phyloP scores from a whole-genome alignment of 345 rosid species.

The Gossypium bickii region DNA sequence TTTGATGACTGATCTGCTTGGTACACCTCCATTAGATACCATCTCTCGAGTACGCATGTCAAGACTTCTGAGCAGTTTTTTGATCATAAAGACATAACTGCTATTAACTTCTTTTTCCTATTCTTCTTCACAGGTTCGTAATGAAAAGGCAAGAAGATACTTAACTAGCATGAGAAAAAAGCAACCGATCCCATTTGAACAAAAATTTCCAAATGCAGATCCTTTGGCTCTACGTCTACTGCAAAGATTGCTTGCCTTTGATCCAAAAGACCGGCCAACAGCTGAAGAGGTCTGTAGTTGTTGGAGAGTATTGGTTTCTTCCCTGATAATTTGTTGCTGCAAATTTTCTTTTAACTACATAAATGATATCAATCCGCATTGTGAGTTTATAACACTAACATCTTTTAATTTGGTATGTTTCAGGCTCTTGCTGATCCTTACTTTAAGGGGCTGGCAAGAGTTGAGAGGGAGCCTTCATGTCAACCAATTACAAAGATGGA shows the following conservation, averaged over 20 bases:
- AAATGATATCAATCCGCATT: background rate
- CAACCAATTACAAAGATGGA: constrained; percentile 95
- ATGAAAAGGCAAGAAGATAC: constrained; percentile 92
- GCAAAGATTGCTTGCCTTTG: constrained; percentile 85
- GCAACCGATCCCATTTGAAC: constrained; percentile 59
- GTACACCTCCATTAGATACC: constrained; percentile 88
- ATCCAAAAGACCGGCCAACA: constrained; percentile 88
- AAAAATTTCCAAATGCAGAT: constrained; percentile 81
- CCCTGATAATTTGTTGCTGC: background rate
- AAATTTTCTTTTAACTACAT: background rate
- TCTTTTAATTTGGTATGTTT: constrained; percentile 14
- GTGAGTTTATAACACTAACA: background rate
- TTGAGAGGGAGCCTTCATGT: constrained; percentile 94
- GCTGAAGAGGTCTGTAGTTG: constrained; percentile 71
- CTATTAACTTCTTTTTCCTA: background rate
- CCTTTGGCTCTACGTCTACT: constrained; percentile 70
- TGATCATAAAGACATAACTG: background rate
- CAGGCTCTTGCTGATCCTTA: constrained; percentile 93
- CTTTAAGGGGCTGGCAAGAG: constrained; percentile 78
- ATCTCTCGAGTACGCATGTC: constrained; percentile 58
- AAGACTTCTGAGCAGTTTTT: constrained; percentile 5
- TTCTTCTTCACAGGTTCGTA: constrained; percentile 54
- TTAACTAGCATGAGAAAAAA: constrained; percentile 94
- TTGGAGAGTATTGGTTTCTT: background rate
- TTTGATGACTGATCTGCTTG: constrained; percentile 93